Base-by-base conservation (phyloP, 371 early-diverging fungal genomes). In the Circinella minor region DNA sequence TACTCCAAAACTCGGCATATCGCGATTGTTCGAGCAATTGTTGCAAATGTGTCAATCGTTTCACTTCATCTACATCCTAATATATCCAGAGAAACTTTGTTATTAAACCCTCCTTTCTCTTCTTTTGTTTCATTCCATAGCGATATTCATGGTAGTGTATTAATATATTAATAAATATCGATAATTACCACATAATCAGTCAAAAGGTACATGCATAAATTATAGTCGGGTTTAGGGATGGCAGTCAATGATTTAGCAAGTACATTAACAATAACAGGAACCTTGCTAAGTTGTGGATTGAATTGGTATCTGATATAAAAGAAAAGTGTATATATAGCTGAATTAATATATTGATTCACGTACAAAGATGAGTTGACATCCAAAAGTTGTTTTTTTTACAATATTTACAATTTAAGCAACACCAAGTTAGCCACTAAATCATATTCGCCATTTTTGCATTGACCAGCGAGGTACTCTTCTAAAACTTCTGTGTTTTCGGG, bases 361-460 rank as follows among this genome's bases (percentile, higher is more conserved):
- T 46, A 51, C 55, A 17, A 38, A 17, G 49, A 36, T 18, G 37
- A 61, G 1, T 27, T 27, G 27, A 27, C 27, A 27, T 27, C 2
- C 27, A 60, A 61, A 14, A n/a, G n/a, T n/a, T n/a, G n/a, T 54
- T 61, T 37, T 36, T 18, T 14, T 15, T n/a, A 37, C 15, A 34
- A 59, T 65, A 46, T 82, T 79, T 86, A 96, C 86, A 97, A 85
- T 81, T 97, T 95, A 65, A 97, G 86, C 61, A 96, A 86, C 55
- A 96, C 96, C 65, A 96, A 86, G 82, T 95, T 95, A 36, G 97
- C 96, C 86, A 90, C 89, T 72, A 92, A 80, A 83, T 96, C 96
- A 76, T 93, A 92, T 76, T 90, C 87, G 80, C 85, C 88, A 72
- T 83, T 87, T 47, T 86, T 82, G 81, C 94, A 92, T 81, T 95